These are phyloP conservation scores for Fraxinus baroniana DNA, from an alignment of 305 asterid species.

Conservation along the genomic window DNA sequence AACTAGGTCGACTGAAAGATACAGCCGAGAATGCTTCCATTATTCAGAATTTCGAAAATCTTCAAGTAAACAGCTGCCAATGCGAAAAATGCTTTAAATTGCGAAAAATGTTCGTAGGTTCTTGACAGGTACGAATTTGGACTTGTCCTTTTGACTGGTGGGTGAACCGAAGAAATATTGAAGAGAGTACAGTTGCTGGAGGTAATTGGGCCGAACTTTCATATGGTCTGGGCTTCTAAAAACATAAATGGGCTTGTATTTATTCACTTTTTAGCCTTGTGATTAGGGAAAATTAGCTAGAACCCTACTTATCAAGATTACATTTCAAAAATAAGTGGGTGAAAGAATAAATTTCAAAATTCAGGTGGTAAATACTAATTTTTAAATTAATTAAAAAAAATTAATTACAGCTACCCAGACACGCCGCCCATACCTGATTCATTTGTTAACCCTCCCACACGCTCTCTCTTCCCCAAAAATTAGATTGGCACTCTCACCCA, in stretches of 20 bases:
- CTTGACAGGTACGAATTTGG: not conserved
- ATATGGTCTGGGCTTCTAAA: not conserved
- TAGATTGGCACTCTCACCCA: too few relatives aligned
- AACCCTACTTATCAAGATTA: too few relatives aligned
- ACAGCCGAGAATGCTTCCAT: slow-evolving; percentile 54
- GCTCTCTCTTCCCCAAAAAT: too few relatives aligned
- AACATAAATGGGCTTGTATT: not conserved
- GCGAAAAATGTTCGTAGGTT: slow-evolving; percentile 17
- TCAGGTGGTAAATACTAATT: too few relatives aligned
- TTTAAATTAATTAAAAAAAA: too few relatives aligned
- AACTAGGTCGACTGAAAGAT: slow-evolving; percentile 29
- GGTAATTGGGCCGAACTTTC: not conserved
- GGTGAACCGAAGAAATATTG: not conserved
- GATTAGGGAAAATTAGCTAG: not conserved
- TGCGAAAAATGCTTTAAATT: not conserved
- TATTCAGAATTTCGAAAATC: slow-evolving; percentile 1
- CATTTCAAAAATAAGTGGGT: too few relatives aligned
- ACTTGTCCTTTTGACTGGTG: not conserved
- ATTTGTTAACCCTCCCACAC: too few relatives aligned
- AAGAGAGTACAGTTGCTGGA: not conserved
- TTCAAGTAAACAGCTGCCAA: slow-evolving; percentile 34
- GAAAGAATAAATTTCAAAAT: too few relatives aligned
- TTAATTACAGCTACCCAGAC: too few relatives aligned
- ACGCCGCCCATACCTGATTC: too few relatives aligned
- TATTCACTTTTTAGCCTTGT: not conserved